Conservation (phyloP, 2,329 filamentous ascomycete species). For the Xylariomycetidae sp. region DNA sequence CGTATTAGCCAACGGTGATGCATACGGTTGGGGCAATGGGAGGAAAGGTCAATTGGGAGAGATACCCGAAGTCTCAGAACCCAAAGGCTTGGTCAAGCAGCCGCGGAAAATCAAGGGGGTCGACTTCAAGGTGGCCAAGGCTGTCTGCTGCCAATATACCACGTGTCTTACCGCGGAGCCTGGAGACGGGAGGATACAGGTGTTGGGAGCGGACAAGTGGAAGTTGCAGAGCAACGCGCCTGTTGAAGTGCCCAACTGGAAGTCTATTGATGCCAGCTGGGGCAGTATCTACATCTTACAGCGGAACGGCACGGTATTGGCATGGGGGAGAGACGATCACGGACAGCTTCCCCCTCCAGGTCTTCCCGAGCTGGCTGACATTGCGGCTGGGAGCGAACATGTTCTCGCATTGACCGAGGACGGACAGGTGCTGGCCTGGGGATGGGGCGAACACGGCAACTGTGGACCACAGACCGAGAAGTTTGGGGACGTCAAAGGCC, state of each 20-base stretch:
- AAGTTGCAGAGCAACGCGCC: constrained; percentile 55
- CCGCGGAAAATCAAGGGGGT: constrained; percentile 56
- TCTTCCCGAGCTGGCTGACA: constrained; percentile 50
- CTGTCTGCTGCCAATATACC: constrained; percentile 78
- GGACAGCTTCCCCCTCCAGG: constrained; percentile 66
- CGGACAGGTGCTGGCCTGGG: constrained; percentile 74
- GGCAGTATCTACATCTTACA: constrained; percentile 69
- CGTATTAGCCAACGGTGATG: constrained; percentile 67
- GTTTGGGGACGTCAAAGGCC: constrained; percentile 55
- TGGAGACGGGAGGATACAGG: constrained; percentile 49
- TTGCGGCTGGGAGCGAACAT: constrained; percentile 90
- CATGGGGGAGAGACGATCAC: constrained; percentile 82
- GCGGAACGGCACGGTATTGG: constrained; percentile 51
- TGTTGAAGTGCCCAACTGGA: constrained; percentile 49
- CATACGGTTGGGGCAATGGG: constrained; percentile 84
- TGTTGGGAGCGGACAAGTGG: constrained; percentile 76
- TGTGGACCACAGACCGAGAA: constrained; percentile 67
- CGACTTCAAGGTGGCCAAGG: constrained; percentile 58
- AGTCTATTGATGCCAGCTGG: constrained; percentile 73
- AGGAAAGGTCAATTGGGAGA: constrained; percentile 78
- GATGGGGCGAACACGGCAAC: constrained; percentile 97
- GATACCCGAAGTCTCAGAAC: constrained; percentile 8
- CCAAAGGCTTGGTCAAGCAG: constrained; percentile 41
- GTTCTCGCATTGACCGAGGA: constrained; percentile 62
- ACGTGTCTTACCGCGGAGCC: constrained; percentile 62